These are phyloP conservation scores for Dittrichia graveolens DNA, from an alignment of 129 eudicot genomes.

Conservation along the genomic window DNA sequence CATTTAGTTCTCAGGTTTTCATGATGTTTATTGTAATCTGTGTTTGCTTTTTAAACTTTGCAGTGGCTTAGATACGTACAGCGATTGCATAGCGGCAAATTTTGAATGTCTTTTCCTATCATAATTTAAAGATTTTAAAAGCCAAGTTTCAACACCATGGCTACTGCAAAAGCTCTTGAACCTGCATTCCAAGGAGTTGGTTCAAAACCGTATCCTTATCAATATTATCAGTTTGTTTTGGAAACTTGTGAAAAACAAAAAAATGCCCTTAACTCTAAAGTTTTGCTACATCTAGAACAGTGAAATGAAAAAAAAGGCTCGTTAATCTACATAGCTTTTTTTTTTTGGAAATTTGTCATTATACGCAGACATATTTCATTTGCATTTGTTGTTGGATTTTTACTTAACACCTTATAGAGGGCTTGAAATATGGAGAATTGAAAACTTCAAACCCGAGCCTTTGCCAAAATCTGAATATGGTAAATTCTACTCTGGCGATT, in stretches of 20 bases:
- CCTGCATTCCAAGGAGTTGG: conserved; percentile 99
- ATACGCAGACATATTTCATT: background rate
- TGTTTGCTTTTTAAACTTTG: conserved; percentile 14
- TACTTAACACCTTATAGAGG: conserved; percentile 77
- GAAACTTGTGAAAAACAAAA: too few relatives aligned
- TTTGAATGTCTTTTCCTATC: conserved; percentile 28
- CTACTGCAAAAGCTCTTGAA: conserved; percentile 88
- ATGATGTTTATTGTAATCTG: background rate
- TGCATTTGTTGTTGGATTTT: conserved; percentile 30
- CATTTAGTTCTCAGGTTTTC: background rate
- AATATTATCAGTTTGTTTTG: background rate
- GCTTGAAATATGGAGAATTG: conserved; percentile 94
- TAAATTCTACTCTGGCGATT: conserved; percentile 80
- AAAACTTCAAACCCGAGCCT: conserved; percentile 81
- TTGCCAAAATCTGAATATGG: conserved; percentile 88
- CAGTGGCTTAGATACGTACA: conserved; percentile 25
- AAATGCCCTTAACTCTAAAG: too few relatives aligned
- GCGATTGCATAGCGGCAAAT: conserved; percentile 20
- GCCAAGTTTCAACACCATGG: conserved; percentile 48
- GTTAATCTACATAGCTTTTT: too few relatives aligned
- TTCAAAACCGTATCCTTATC: conserved; percentile 83
- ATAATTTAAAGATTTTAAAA: conserved; percentile 19
- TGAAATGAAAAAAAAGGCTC: too few relatives aligned
- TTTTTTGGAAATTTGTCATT: too few relatives aligned
- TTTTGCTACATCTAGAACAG: too few relatives aligned